Conservation (phyloP, 257 asterid genomes). For the Phtheirospermum japonicum region DNA sequence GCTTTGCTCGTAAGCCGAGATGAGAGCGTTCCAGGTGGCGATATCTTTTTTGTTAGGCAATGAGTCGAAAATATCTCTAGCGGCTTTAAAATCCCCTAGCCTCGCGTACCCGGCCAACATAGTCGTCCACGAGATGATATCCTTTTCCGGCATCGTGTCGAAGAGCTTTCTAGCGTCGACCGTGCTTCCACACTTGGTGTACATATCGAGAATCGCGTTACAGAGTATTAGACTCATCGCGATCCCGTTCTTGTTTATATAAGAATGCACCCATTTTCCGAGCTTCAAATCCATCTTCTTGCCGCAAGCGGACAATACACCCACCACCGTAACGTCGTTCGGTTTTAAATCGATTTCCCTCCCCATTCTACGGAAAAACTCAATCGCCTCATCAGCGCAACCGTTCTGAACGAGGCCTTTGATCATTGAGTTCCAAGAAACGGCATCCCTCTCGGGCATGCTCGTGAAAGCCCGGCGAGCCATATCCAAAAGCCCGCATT, state of each 20-base stretch:
- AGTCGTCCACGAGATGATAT: slow-evolving; percentile 65
- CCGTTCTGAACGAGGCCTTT: slow-evolving; percentile 57
- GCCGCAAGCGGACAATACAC: slow-evolving; percentile 58
- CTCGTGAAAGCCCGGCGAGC: slow-evolving; percentile 50
- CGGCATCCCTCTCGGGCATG: slow-evolving; percentile 60
- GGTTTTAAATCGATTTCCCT: slow-evolving; percentile 51
- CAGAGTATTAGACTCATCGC: slow-evolving; percentile 40
- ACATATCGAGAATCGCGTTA: slow-evolving; percentile 78
- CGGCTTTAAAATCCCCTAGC: slow-evolving; percentile 52
- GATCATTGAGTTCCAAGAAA: slow-evolving; percentile 85
- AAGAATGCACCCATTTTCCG: slow-evolving; percentile 60
- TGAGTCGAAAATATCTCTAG: slow-evolving; percentile 50
- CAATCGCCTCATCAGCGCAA: slow-evolving; percentile 47
- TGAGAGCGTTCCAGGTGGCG: slow-evolving; percentile 78
- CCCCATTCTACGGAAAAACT: slow-evolving; percentile 51
- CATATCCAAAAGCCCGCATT: slow-evolving; percentile 55
- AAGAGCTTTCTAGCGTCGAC: slow-evolving; percentile 52
- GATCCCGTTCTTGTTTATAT: slow-evolving; percentile 50
- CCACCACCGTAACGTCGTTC: slow-evolving; percentile 65
- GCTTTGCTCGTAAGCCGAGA: slow-evolving; percentile 69
- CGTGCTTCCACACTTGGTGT: slow-evolving; percentile 63
- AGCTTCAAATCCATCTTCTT: slow-evolving; percentile 53
- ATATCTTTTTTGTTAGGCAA: slow-evolving; percentile 52
- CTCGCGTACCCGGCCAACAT: slow-evolving; percentile 73
- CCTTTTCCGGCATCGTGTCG: slow-evolving; percentile 57